Base-by-base conservation (phyloP, 2,329 filamentous ascomycete species). In the Fusarium sp. region DNA sequence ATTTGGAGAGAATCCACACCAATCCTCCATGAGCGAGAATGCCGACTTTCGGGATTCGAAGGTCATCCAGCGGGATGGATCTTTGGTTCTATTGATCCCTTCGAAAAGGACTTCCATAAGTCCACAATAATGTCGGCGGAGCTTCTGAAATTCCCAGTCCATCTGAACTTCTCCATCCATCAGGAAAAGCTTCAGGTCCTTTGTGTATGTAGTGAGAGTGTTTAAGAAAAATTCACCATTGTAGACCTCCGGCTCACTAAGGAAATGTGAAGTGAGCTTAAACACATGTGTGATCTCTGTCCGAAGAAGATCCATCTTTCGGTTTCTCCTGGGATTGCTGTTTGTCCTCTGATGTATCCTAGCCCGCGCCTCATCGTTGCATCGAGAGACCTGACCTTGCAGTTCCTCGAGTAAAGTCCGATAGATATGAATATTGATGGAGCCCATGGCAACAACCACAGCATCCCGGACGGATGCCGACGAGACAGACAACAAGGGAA, bases 271-370 rank as follows among this genome's bases (percentile, higher is more conserved):
- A 0, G 94, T 98, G 32, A 98, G 81, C 72, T 96, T 94, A 76
- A 98, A 97, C 8, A 99, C 91, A 71, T 98, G 92, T 0, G 96
- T 97, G 47, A 98, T 93, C 73, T 98, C 95, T 1, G 94, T 97
- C 49, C 96, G 86, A 31, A 99, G 77, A 29, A 93, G 81, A 71
- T 98, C 95, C 64, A 92, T 95, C 71, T 89, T 91, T 49, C 89
- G 87, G 72, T 92, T 96, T 50, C 92, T 84, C 41, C 90, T 87
- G 2, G 93, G 90, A 65, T 87, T 92, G 75, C 93, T 97, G 43
- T 90, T 88, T 23, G 88, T 92, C 48, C 95, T 87, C 71, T 94
- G 91, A 73, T 98, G 95, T 54, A 97, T 88, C 29, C 93, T 87
- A 33, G 89, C 86, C 69, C 93, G 91, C 9, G 93, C 92, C 71